Evolutionary conservation across 805 yeast genomes (phyloP), one percentile per base, ranked within the genome.

Genomic region (Saccharomyces paradoxus): DNA sequence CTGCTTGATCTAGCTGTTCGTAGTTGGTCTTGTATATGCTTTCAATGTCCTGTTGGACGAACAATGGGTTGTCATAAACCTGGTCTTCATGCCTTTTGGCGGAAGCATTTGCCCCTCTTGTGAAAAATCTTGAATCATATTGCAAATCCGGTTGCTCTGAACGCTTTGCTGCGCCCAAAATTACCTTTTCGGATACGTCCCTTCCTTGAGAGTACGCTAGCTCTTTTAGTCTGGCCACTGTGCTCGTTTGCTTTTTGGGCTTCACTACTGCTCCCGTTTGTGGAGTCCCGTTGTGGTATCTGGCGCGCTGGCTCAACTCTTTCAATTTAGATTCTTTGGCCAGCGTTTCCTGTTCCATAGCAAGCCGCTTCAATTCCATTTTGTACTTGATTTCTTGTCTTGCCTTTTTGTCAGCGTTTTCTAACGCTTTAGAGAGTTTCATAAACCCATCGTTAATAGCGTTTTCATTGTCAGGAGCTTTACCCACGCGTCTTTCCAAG

Each of bases 371-470:
- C 69, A 79, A 67, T 37, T 75, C 76, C 26, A 80, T 76, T 52
- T 85, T 74, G 53, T 77, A 63, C 49, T 74, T 74, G 32, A 85
- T 74, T 54, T 81, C 83, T 49, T 80, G 78, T 50, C 86, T 72
- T 1, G 86, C 86, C 51, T 77, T 74, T 26, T 74, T 70, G 51
- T 83, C 92, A 0, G 94, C 96, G 14, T 72, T 71, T 52, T 81
- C 84, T 51, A 92, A 74, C 0, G 97, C 96, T 50, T 77, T 80
- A 1, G 90, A 81, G 26, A 92, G 75, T 31, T 77, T 74, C 2
- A 81, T 76, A 65, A 86, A 84, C 48, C 82, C 82, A 53, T 81
- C 81, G 55, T 81, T 77, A 51, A 84, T 77, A 22, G 74, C 70
- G 17, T 60, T 70, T 0, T 67, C 69, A 13, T 68, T 71, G 37